Evolutionary conservation across 78 protist genomes (phyloP).

Genomic region (Ministeria vibrans): DNA sequence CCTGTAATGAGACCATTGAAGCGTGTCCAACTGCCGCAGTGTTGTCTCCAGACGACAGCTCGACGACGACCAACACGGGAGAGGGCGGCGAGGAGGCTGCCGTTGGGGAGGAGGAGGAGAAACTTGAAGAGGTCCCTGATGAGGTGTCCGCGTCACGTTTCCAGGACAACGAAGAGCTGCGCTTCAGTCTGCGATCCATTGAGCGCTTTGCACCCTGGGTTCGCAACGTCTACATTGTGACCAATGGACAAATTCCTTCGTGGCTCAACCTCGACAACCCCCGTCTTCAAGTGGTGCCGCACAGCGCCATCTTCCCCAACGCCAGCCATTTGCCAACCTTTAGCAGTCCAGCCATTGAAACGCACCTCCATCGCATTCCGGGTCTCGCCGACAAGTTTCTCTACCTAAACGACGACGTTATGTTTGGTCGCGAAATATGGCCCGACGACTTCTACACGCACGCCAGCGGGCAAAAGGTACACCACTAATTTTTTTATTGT

Average conservation of each 20-base stretch:
- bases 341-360: conserved; percentile 89
- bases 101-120: background rate
- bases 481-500: background rate
- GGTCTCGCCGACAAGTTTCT: conserved; percentile 84
- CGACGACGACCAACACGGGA: too few relatives aligned
- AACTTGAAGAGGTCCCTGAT: background rate
- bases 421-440: conserved; percentile 74
- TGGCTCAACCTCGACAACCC: conserved; percentile 88
- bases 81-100: too few relatives aligned
- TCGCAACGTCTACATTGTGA: conserved; percentile 76
- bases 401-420: conserved; percentile 92
- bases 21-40: too few relatives aligned
- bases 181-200: conserved; percentile 83
- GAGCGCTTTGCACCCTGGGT: conserved; percentile 89
- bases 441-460: conserved; percentile 84
- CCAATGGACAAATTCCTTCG: conserved; percentile 92
- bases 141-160: too few relatives aligned
- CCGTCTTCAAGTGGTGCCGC: conserved; percentile 58
- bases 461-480: conserved; percentile 53
- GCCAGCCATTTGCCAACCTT: conserved; percentile 88
- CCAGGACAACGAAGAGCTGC: conserved; percentile 88
- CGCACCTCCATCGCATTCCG: conserved; percentile 86
- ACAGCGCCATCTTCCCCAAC: conserved; percentile 60
- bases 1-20: too few relatives aligned
- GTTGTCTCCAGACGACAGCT: too few relatives aligned